Conservation (phyloP, 345 rosid genomes). For the Pistacia atlantica region DNA sequence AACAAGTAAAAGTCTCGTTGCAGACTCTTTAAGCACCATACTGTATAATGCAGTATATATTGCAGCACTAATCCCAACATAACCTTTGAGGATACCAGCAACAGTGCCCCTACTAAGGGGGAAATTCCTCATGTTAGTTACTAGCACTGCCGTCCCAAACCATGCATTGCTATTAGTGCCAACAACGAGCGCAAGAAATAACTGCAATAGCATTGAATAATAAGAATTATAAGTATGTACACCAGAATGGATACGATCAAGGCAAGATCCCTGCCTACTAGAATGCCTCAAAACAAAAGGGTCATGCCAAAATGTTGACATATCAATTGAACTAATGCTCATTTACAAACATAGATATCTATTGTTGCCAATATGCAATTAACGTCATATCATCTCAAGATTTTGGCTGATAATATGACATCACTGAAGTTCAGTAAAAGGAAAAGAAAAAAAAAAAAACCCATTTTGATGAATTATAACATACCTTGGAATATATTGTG, state of each 20-base stretch:
- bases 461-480: not conserved
- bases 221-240: not conserved
- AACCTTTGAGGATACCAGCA: conserved; percentile 87
- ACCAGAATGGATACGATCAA: not conserved
- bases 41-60: conserved; percentile 76
- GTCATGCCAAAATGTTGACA: not conserved
- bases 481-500: not conserved
- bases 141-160: conserved; percentile 86
- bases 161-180: conserved; percentile 85
- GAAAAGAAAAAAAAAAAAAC: not conserved
- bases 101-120: conserved; percentile 83
- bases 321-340: not conserved
- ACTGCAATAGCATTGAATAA: conserved; percentile 44
- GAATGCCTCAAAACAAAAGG: not conserved
- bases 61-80: conserved; percentile 77
- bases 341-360: not conserved
- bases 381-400: not conserved
- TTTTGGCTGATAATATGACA: not conserved
- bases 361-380: not conserved
- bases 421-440: not conserved
- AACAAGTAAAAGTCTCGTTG: conserved; percentile 65
- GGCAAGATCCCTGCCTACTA: not conserved
- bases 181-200: conserved; percentile 64
- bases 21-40: conserved; percentile 55
- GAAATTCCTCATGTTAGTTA: conserved; percentile 94